Evolutionary conservation across 2,329 filamentous ascomycete genomes (phyloP).

Genomic region (Magnaporthales sp.): DNA sequence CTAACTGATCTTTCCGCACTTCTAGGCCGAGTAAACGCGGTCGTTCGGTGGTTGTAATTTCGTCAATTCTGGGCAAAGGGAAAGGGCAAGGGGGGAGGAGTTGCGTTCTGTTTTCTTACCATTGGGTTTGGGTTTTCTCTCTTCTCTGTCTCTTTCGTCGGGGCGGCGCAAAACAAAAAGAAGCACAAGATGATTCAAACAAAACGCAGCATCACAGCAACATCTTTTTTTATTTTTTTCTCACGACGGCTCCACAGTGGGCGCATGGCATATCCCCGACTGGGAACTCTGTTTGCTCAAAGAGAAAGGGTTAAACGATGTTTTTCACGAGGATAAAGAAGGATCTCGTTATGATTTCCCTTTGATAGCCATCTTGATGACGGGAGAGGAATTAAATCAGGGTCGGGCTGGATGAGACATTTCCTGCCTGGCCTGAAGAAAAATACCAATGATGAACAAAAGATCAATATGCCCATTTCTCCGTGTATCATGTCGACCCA

Average conservation of each 20-base stretch:
- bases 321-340: not conserved
- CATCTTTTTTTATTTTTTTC: slow-evolving; percentile 1
- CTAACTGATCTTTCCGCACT: not conserved
- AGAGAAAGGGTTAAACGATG: not conserved
- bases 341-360: not conserved
- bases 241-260: not conserved
- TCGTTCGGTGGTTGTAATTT: slow-evolving; percentile 5
- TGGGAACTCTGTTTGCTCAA: not conserved
- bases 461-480: not conserved
- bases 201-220: slow-evolving; percentile 3
- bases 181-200: not conserved
- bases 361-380: not conserved
- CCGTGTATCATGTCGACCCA: not conserved
- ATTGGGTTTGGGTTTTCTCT: slow-evolving; percentile 2
- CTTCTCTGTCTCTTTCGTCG: slow-evolving; percentile 3
- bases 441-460: slow-evolving; percentile 1
- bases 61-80: slow-evolving; percentile 5
- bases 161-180: slow-evolving; percentile 1
- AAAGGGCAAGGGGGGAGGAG: slow-evolving; percentile 2
- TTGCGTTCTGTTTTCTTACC: slow-evolving; percentile 3
- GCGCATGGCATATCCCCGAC: not conserved
- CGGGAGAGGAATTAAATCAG: not conserved
- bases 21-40: slow-evolving; percentile 6
- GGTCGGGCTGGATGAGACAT: not conserved
- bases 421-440: not conserved